Conservation (phyloP, 1,139 yeast genomes). For the Hyphopichia wangnamkhiaoensis region DNA sequence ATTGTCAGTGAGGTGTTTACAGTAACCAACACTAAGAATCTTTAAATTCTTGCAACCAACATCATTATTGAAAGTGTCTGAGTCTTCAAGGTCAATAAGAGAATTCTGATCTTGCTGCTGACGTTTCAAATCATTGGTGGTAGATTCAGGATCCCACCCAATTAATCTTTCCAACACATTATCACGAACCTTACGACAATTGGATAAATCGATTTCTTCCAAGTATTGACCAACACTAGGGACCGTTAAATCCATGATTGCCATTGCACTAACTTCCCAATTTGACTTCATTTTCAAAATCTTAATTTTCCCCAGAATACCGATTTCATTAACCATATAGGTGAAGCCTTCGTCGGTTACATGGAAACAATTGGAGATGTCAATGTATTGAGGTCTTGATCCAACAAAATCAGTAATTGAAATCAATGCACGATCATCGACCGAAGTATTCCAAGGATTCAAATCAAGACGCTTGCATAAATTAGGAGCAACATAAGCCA, state of each 20-base stretch:
- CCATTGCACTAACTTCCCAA: constrained; percentile 81
- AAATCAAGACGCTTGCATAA: constrained; percentile 55
- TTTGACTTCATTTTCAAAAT: constrained; percentile 63
- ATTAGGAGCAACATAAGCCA: constrained; percentile 56
- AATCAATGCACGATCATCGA: constrained; percentile 58
- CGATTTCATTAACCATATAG: constrained; percentile 69
- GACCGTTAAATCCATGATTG: constrained; percentile 73
- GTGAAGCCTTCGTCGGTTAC: constrained; percentile 74
- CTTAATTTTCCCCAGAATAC: constrained; percentile 60
- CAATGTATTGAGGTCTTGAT: constrained; percentile 58
- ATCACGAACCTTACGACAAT: constrained; percentile 73
- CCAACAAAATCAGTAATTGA: constrained; percentile 72
- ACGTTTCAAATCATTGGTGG: constrained; percentile 7
- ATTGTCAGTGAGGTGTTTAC: constrained; percentile 71
- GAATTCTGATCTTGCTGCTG: constrained; percentile 8
- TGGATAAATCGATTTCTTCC: constrained; percentile 63
- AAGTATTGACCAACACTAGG: constrained; percentile 62
- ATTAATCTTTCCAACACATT: constrained; percentile 66
- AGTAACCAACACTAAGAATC: constrained; percentile 61
- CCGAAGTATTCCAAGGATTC: constrained; percentile 58
- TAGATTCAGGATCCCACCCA: constrained; percentile 46
- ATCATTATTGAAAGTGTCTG: constrained; percentile 18
- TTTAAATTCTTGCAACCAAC: constrained; percentile 63
- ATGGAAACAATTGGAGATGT: constrained; percentile 74
- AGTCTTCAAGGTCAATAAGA: constrained; percentile 5